Evolutionary conservation across 768 basidiomycete genomes (phyloP), one percentile per base, ranked within the genome.

Genomic region (Dioszegia aurantiaca): DNA sequence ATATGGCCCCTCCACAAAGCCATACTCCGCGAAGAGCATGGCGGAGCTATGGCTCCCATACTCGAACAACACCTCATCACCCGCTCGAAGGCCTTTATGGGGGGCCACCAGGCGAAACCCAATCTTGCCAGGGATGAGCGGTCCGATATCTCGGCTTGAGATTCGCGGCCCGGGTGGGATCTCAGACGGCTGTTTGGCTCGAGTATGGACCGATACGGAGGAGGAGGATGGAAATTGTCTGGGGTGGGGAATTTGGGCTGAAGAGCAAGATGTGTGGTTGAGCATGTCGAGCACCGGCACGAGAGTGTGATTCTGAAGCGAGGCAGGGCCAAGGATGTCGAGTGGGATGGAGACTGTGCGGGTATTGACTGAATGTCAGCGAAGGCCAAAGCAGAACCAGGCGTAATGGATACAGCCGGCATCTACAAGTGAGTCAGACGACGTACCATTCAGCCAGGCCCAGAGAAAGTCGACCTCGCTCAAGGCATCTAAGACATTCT

Each of bases 201-300:
- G 31, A 27, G 47, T 33, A 12, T 30, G 16, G 46, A 17, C 14
- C 11, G 16, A 11, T 44, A 43, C 27, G 33, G 31, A 24, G 8
- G 59, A 24, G 19, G 78, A 83, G 81, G 56, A 80, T 78, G 10
- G 80, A 77, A 39, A 72, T 70, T 33, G 69, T 49, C 36, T 48
- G 40, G 56, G 65, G 55, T 17, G 55, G 44, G 46, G 49, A 8
- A 65, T 72, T 58, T 59, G 70, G 49, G 64, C 54, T 41, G 56
- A 39, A 36, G 63, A 55, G 19, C 56, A 24, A n/a, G 65, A 65
- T 19, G 67, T 69, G 64, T 95, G 92, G 65, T 95, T 95, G 14
- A 89, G 89, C 61, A 97, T 87, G 78, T 98, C 94, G 52, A 95
- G 80, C 31, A 95, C 80, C 9, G 94, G 94, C 60, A 88, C 89